phyloP scores from a whole-genome alignment of 2,329 filamentous ascomycete genomes.

The Clathrospora elynae region DNA sequence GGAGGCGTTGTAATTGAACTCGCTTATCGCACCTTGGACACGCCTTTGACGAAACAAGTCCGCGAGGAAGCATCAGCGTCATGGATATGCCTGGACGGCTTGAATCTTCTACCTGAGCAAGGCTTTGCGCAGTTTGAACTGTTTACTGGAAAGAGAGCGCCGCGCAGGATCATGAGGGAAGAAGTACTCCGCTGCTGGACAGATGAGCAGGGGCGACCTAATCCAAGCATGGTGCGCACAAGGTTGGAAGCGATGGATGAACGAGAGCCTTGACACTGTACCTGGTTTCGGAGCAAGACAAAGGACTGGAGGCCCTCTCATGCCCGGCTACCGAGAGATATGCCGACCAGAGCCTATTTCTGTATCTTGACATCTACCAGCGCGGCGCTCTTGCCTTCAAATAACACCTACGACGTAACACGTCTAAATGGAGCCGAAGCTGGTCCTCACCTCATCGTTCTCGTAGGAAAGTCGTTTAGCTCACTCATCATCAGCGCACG shows the following conservation, averaged over 20 bases:
- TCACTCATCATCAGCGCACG: too few relatives aligned
- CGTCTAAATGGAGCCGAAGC: too few relatives aligned
- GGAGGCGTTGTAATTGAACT: slow-evolving; percentile 77
- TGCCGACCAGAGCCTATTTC: too few relatives aligned
- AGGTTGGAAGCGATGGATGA: slow-evolving; percentile 39
- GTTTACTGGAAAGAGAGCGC: slow-evolving; percentile 74
- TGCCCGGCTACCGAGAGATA: too few relatives aligned
- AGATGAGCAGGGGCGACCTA: slow-evolving; percentile 32
- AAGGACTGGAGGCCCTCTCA: too few relatives aligned
- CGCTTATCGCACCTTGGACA: slow-evolving; percentile 73
- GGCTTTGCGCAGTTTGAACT: slow-evolving; percentile 81
- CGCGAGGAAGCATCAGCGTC: slow-evolving; percentile 63
- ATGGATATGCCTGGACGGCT: slow-evolving; percentile 76
- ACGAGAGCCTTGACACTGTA: slow-evolving; percentile 39
- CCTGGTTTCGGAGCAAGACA: too few relatives aligned
- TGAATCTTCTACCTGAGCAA: slow-evolving; percentile 77
- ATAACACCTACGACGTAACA: too few relatives aligned
- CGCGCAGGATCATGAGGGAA: slow-evolving; percentile 70
- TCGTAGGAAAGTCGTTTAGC: too few relatives aligned
- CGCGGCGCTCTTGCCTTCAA: too few relatives aligned
- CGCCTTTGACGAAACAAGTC: slow-evolving; percentile 71
- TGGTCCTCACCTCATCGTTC: too few relatives aligned
- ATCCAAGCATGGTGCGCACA: slow-evolving; percentile 35
- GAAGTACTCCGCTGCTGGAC: slow-evolving; percentile 56
- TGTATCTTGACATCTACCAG: too few relatives aligned